Evolutionary conservation across 2,329 filamentous ascomycete genomes (phyloP).

Genomic region (Cordyceps militaris): DNA sequence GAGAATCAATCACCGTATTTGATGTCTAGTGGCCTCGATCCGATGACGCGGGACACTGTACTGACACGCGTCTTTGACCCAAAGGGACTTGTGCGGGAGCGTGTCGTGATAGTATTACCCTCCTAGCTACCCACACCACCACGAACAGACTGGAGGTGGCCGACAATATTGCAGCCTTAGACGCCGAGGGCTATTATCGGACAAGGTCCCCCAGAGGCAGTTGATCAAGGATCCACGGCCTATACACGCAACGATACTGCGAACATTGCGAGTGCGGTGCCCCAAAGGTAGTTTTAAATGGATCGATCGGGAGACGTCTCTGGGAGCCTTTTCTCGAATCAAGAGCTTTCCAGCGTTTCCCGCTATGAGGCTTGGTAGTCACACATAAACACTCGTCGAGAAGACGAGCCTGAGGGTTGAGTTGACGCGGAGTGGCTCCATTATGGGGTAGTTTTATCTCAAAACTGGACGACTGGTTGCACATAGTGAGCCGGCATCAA

Average conservation of each 20-base stretch:
- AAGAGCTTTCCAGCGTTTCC: constrained; percentile 5
- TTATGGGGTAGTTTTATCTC: neutral
- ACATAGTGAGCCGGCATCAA: neutral
- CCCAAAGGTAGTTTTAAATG: constrained; percentile 21
- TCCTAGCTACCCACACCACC: constrained; percentile 31
- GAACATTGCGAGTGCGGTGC: constrained; percentile 24
- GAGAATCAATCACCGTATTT: constrained; percentile 28
- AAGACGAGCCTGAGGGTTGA: neutral
- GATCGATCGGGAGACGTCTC: constrained; percentile 8
- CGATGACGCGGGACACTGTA: constrained; percentile 33
- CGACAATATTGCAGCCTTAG: constrained; percentile 38
- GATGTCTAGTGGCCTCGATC: constrained; percentile 36
- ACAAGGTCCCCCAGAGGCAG: constrained; percentile 23
- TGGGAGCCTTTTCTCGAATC: constrained; percentile 8
- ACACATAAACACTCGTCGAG: constrained; percentile 2
- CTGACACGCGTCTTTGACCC: constrained; percentile 32
- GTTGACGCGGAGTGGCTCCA: neutral
- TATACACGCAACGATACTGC: no score
- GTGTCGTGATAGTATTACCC: constrained; percentile 22
- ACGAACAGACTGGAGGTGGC: constrained; percentile 30
- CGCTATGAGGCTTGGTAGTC: no score
- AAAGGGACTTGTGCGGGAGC: constrained; percentile 27
- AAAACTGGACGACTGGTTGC: constrained; percentile 3
- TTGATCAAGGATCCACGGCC: neutral
- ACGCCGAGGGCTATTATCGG: constrained; percentile 33